Percentiles rank a stretch among this genome's conserved stretches.
Evolutionary conservation across 2,329 filamentous ascomycete genomes (phyloP).

Genomic region (Byssoonygena ceratinophila): DNA sequence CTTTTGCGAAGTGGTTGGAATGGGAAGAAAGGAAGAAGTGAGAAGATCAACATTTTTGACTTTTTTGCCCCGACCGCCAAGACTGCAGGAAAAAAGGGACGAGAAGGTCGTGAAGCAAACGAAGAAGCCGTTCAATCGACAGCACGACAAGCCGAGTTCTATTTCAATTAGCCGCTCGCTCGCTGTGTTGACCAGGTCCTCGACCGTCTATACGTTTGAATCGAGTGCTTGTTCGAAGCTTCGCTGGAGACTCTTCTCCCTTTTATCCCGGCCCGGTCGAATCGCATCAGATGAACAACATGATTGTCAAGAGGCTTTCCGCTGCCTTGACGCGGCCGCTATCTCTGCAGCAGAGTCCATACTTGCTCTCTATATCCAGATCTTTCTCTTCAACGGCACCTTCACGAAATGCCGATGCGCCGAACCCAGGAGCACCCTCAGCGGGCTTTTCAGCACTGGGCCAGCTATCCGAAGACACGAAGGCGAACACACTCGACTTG

Average conservation of each 20-base stretch:
- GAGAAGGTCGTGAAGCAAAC: background rate
- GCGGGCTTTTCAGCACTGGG: background rate
- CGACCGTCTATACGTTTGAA: no score
- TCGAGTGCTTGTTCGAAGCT: no score
- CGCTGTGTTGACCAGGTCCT: no score
- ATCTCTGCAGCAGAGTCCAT: background rate
- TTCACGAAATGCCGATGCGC: background rate
- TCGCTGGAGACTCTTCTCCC: no score
- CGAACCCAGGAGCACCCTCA: background rate
- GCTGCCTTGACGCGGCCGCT: background rate
- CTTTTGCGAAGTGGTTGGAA: background rate
- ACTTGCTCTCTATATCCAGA: constrained; percentile 1
- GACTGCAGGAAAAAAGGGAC: constrained; percentile 21
- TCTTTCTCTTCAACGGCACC: constrained; percentile 2
- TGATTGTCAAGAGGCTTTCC: constrained; percentile 2
- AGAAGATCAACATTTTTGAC: constrained; percentile 18
- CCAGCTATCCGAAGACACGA: constrained; percentile 7
- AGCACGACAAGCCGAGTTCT: background rate
- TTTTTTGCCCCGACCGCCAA: constrained; percentile 25
- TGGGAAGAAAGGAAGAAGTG: constrained; percentile 11
- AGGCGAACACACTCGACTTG: background rate
- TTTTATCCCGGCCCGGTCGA: no score
- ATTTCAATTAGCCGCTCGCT: no score
- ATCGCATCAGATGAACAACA: no score
- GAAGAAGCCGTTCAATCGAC: no score